Evolutionary conservation across 495 filamentous ascomycete species (phyloP).

Genomic region (Lepraria neglecta): DNA sequence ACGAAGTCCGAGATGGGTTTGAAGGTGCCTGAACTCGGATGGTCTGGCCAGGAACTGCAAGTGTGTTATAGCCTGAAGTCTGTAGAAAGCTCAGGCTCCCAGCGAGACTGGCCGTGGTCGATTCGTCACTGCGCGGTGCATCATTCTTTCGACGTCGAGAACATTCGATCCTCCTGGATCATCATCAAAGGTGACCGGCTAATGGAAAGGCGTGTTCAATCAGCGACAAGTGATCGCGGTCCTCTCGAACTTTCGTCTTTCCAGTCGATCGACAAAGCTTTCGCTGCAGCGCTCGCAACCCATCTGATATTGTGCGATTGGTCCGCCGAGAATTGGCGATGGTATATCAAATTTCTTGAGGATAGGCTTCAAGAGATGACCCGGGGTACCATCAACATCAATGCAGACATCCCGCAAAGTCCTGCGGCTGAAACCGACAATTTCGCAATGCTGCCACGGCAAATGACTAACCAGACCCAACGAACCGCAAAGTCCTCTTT

Average conservation of each 20-base stretch:
- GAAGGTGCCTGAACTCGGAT: slow-evolving; percentile 33
- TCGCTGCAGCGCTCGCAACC: slow-evolving; percentile 33
- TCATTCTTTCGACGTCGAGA: slow-evolving; percentile 42
- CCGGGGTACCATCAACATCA: too few relatives aligned
- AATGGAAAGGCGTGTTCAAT: slow-evolving; percentile 34
- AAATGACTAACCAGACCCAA: too few relatives aligned
- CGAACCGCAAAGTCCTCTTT: too few relatives aligned
- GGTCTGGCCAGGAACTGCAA: slow-evolving; percentile 37
- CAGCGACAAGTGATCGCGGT: slow-evolving; percentile 22
- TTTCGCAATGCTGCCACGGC: not conserved
- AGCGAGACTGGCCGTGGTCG: slow-evolving; percentile 37
- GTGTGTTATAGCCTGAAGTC: slow-evolving; percentile 43
- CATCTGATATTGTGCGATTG: slow-evolving; percentile 41
- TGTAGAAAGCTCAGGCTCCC: slow-evolving; percentile 32
- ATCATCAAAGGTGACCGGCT: slow-evolving; percentile 39
- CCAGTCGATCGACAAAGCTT: slow-evolving; percentile 26
- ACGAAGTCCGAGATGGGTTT: slow-evolving; percentile 19
- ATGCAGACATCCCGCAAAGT: too few relatives aligned
- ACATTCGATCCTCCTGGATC: slow-evolving; percentile 35
- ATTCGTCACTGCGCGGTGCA: slow-evolving; percentile 39
- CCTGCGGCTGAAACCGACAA: slow-evolving; percentile 28
- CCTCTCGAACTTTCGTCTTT: slow-evolving; percentile 22
- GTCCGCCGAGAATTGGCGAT: slow-evolving; percentile 41
- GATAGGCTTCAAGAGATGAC: slow-evolving; percentile 30
- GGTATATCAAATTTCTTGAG: slow-evolving; percentile 42